A percentile compares a stretch with the other conserved stretches of the same genome.
These are phyloP conservation scores for Magnolia officinalis DNA, from an alignment of 164 flowering plant genomes.

Conservation along the genomic window DNA sequence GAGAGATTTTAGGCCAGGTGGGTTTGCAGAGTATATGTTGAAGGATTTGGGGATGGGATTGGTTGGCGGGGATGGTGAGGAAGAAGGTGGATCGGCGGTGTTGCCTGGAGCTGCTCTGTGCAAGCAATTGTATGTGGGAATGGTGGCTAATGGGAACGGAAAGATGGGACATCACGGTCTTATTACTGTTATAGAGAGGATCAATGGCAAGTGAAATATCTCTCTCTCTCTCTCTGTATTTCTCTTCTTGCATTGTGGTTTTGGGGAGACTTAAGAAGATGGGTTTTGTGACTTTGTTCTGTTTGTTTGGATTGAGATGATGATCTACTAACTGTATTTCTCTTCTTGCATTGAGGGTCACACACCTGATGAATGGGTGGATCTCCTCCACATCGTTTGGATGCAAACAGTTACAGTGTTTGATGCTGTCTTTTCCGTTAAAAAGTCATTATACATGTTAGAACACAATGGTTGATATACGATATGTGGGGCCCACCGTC, in stretches of 20 bases:
- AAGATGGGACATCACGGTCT: slow-evolving; percentile 67
- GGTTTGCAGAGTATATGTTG: slow-evolving; percentile 70
- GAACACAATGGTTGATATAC: too few relatives aligned
- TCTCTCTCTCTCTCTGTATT: not conserved
- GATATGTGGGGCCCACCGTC: too few relatives aligned
- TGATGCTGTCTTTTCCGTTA: too few relatives aligned
- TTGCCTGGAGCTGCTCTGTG: slow-evolving; percentile 69
- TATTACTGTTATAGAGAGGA: slow-evolving; percentile 51
- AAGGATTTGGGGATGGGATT: slow-evolving; percentile 88
- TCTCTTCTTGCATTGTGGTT: not conserved
- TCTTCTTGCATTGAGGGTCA: too few relatives aligned
- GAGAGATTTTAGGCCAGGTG: slow-evolving; percentile 71
- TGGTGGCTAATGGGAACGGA: slow-evolving; percentile 81
- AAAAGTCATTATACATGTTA: too few relatives aligned
- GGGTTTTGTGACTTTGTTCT: not conserved
- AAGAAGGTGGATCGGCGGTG: slow-evolving; percentile 30
- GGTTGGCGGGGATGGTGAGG: slow-evolving; percentile 37
- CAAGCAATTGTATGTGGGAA: slow-evolving; percentile 56
- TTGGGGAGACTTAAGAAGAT: not conserved
- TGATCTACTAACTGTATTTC: too few relatives aligned
- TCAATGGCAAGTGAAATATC: slow-evolving; percentile 40
- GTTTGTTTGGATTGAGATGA: too few relatives aligned
- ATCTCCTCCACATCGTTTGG: too few relatives aligned
- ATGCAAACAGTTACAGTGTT: too few relatives aligned
- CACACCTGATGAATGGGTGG: too few relatives aligned